phyloP scores from a whole-genome alignment of 73 alveolate genomes.

The Blepharisma japonicum region DNA sequence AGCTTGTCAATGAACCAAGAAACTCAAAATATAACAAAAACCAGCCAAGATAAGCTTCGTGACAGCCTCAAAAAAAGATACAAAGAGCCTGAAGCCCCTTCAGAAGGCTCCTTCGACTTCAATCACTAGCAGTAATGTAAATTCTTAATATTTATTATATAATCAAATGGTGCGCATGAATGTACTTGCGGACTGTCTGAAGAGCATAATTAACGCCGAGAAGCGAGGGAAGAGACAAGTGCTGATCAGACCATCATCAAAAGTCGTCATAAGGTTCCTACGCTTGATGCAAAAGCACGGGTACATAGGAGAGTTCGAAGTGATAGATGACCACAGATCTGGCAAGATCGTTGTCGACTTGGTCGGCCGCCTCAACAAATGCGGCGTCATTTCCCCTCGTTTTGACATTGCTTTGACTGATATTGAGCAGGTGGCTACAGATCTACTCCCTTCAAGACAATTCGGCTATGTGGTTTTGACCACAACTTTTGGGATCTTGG shows the following conservation, averaged over 20 bases:
- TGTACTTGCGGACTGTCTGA: constrained; percentile 91
- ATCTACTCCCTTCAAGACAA: constrained; percentile 94
- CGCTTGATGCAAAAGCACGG: constrained; percentile 95
- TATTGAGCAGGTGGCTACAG: constrained; percentile 77
- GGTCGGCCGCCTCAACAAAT: constrained; percentile 92
- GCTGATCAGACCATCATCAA: constrained; percentile 93
- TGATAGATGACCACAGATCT: constrained; percentile 96
- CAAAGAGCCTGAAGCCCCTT: too few species aligned
- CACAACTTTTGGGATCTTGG: constrained; percentile 91
- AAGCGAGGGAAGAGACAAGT: constrained; percentile 86
- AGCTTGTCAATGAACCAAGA: too few species aligned
- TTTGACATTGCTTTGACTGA: constrained; percentile 72
- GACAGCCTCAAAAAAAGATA: too few species aligned
- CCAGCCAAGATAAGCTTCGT: too few species aligned
- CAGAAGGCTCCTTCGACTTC: too few species aligned
- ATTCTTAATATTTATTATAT: too few species aligned
- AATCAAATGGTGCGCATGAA: constrained; percentile 86
- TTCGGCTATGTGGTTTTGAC: constrained; percentile 94
- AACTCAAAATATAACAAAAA: too few species aligned
- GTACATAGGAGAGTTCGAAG: constrained; percentile 95
- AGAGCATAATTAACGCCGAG: constrained; percentile 95
- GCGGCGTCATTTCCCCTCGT: constrained; percentile 98
- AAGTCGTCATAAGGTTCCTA: constrained; percentile 94
- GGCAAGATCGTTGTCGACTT: constrained; percentile 95
- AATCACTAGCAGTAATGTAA: too few species aligned